Percentiles rank a stretch among this genome's conserved stretches.
Conservation (phyloP, 2,329 filamentous ascomycete species). For the Arthrocladium fulminans region DNA sequence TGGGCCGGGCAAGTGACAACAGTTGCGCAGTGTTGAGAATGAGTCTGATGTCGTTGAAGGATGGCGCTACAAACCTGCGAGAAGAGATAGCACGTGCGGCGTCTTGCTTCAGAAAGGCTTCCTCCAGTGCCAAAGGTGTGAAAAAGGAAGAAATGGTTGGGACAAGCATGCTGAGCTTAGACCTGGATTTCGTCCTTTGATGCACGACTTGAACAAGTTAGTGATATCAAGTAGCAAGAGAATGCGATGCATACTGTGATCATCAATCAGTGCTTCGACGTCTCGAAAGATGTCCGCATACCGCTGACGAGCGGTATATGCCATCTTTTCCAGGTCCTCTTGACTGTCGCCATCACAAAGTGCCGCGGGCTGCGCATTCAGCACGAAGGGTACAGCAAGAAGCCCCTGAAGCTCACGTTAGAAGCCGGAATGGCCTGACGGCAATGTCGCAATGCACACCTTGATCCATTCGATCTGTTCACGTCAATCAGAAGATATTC, state of each 20-base stretch:
- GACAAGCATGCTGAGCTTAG: constrained; percentile 86
- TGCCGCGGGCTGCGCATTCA: constrained; percentile 89
- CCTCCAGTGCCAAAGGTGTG: constrained; percentile 74
- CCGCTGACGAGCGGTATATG: constrained; percentile 69
- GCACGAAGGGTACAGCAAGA: constrained; percentile 87
- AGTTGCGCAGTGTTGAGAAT: constrained; percentile 92
- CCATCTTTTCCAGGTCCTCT: constrained; percentile 55
- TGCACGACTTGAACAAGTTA: constrained; percentile 12
- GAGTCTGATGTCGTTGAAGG: constrained; percentile 91
- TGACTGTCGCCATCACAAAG: constrained; percentile 53
- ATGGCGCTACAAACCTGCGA: constrained; percentile 85
- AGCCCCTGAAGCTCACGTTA: constrained; percentile 46
- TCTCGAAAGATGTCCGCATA: constrained; percentile 95
- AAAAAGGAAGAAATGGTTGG: constrained; percentile 91
- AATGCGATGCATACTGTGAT: constrained; percentile 60
- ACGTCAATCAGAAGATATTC: neutral
- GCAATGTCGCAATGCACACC: constrained; percentile 11
- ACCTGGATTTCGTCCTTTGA: constrained; percentile 43
- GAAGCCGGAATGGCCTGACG: neutral
- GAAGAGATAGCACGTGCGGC: constrained; percentile 76
- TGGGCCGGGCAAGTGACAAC: constrained; percentile 67
- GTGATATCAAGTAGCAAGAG: neutral
- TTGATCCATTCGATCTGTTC: constrained; percentile 76
- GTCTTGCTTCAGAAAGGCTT: constrained; percentile 89
- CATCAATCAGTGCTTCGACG: constrained; percentile 82